These are phyloP conservation scores for Ceratobasidium sp. DNA, from an alignment of 1,284 basidiomycete species.

Conservation along the genomic window DNA sequence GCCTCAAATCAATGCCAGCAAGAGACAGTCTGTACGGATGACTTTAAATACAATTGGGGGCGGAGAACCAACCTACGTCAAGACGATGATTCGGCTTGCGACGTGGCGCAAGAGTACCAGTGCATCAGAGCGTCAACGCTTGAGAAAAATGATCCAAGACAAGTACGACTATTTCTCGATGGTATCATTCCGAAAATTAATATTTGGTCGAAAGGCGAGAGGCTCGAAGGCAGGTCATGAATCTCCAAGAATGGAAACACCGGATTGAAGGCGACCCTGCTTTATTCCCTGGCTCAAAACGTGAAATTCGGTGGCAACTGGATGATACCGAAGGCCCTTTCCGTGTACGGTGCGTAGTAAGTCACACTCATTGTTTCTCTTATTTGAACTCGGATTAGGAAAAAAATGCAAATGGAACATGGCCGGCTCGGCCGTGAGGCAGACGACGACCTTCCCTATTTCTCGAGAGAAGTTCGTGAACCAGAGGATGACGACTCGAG, in stretches of 20 bases:
- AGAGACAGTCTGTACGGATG: slow-evolving; percentile 32
- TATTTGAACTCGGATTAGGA: slow-evolving; percentile 62
- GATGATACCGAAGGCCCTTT: slow-evolving; percentile 92
- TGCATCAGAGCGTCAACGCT: slow-evolving; percentile 73
- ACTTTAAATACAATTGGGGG: slow-evolving; percentile 37
- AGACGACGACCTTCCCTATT: slow-evolving; percentile 58
- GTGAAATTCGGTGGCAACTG: slow-evolving; percentile 73
- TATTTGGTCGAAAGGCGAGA: slow-evolving; percentile 68
- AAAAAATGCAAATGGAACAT: slow-evolving; percentile 75
- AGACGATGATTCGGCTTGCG: slow-evolving; percentile 66
- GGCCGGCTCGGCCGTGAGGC: slow-evolving; percentile 64
- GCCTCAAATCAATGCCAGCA: slow-evolving; percentile 19
- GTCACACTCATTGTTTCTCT: slow-evolving; percentile 46
- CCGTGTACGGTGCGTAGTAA: slow-evolving; percentile 72
- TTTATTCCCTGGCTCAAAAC: slow-evolving; percentile 56
- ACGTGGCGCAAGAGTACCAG: slow-evolving; percentile 79
- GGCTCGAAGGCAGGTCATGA: slow-evolving; percentile 73
- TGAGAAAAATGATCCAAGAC: slow-evolving; percentile 78
- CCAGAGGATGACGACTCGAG: slow-evolving; percentile 72
- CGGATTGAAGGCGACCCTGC: slow-evolving; percentile 79
- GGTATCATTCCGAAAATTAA: slow-evolving; percentile 9
- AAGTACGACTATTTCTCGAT: slow-evolving; percentile 62
- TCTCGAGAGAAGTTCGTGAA: slow-evolving; percentile 69
- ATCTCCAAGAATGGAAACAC: slow-evolving; percentile 70
- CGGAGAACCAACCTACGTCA: slow-evolving; percentile 42